Base-by-base conservation (phyloP, 1,139 yeast species). In the Blastobotrys apis region DNA sequence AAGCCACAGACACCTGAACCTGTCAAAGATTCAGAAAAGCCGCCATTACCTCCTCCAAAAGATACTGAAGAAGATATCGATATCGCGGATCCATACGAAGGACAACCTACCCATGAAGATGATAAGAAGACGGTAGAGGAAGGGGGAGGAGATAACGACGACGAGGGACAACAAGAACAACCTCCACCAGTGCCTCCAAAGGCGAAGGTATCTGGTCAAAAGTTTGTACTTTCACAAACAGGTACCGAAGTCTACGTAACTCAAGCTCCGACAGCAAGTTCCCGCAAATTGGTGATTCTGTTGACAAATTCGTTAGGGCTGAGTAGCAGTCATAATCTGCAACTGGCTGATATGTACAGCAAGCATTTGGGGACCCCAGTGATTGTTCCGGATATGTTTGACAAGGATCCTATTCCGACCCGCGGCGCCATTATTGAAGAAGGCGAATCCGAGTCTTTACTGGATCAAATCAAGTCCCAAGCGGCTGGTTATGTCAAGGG, bases 401-500 rank as follows among this genome's bases (percentile, higher is more conserved):
- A 55, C n/a, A 51, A 49, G 12, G 65, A 64, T 39, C 66, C 68
- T 22, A 54, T 64, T 44, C 55, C 53, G 46, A 50, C 59, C 41
- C 46, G 57, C 47, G 51, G 62, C 34, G 63, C 57, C 38, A 41
- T 59, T 35, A 43, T 39, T 1, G 44, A 33, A 15, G 44, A 44
- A 12, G 41, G 19, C 10, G 42, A 37, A 15, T 13, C 21, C 27
- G 33, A 27, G 5, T 53, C 66, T 3, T 53, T 65, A 21, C 55
- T 67, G 17, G 47, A 58, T 1, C 58, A 56, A 22, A 50, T 68
- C 40, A 66, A 66, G 48, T 53, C 56, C 8, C 43, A 62, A 32
- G 65, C 71, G 0, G 58, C 61, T 1, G 61, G 61, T 8, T 48
- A 63, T 2, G 64, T 66, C 8, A 52, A 63, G 37, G 67, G 68